A percentile compares a stretch with the other conserved stretches of the same genome.
These are phyloP conservation scores for Stagonosporopsis rhizophila DNA, from an alignment of 2,329 filamentous ascomycete species.

Conservation along the genomic window DNA sequence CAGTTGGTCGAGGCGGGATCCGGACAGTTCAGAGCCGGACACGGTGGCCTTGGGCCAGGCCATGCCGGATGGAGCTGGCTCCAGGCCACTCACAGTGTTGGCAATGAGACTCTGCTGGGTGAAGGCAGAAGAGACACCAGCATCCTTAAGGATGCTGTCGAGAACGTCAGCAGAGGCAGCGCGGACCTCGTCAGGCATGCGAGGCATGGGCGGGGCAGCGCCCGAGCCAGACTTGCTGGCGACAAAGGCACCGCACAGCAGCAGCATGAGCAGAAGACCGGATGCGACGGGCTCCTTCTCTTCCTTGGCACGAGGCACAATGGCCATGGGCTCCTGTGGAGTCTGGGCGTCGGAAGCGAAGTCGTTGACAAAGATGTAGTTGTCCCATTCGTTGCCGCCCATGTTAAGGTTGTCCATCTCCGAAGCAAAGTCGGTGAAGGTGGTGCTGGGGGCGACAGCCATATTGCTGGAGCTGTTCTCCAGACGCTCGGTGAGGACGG, in stretches of 20 bases:
- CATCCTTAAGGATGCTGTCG: conserved; percentile 82
- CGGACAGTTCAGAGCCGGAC: no score
- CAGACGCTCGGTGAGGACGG: conserved; percentile 76
- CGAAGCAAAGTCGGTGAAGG: conserved; percentile 74
- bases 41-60: conserved; percentile 48
- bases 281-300: conserved; percentile 73
- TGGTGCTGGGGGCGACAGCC: conserved; percentile 62
- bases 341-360: conserved; percentile 65
- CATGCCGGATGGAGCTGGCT: conserved; percentile 48
- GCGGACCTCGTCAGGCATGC: conserved; percentile 80
- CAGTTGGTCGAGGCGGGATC: conserved; percentile 47
- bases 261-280: conserved; percentile 88
- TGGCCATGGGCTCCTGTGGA: conserved; percentile 48
- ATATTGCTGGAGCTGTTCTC: conserved; percentile 60
- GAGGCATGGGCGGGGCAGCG: conserved; percentile 73
- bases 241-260: conserved; percentile 95
- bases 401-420: conserved; percentile 87
- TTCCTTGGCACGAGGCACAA: conserved; percentile 53
- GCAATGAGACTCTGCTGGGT: conserved; percentile 57
- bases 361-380: conserved; percentile 78
- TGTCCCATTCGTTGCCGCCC: conserved; percentile 79
- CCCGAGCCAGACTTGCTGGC: conserved; percentile 81
- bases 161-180: conserved; percentile 79
- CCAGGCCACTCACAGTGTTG: conserved; percentile 55
- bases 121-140: conserved; percentile 62